These are phyloP conservation scores for Dictyostelium purpureum DNA, from an alignment of 78 protist species.

Conservation along the genomic window DNA sequence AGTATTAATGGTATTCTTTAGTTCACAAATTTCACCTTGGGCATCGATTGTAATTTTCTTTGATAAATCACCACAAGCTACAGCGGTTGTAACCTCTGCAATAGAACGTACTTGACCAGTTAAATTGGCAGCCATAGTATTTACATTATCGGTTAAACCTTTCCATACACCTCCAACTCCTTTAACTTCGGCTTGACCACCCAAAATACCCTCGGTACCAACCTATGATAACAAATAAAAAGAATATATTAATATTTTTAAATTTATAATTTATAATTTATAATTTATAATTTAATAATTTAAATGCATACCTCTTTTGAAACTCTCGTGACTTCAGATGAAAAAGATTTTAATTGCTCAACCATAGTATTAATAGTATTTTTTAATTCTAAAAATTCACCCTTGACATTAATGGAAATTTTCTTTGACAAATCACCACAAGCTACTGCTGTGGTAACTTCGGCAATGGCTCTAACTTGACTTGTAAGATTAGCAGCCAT, in stretches of 20 bases:
- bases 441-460: conserved; percentile 58
- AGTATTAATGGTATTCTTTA: conserved; percentile 56
- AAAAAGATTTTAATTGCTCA: conserved; percentile 23
- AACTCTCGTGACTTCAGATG: conserved; percentile 48
- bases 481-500: conserved; percentile 51
- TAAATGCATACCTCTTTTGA: conserved; percentile 57
- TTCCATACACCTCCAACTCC: conserved; percentile 79
- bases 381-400: conserved; percentile 58
- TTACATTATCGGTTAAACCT: conserved; percentile 65
- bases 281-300: too few relatives aligned
- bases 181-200: conserved; percentile 58
- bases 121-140: conserved; percentile 69
- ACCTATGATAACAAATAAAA: too few relatives aligned
- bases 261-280: too few relatives aligned
- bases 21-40: conserved; percentile 49
- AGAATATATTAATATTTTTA: too few relatives aligned
- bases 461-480: conserved; percentile 54
- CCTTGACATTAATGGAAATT: conserved; percentile 38
- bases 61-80: conserved; percentile 66
- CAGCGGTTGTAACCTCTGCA: conserved; percentile 59
- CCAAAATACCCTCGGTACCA: conserved; percentile 72
- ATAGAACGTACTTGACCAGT: conserved; percentile 65
- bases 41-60: conserved; percentile 60
- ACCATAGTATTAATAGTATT: conserved; percentile 74
- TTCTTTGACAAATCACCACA: conserved; percentile 59